A percentile compares a stretch with the other conserved stretches of the same genome.
These are phyloP conservation scores for Platanthera zijinensis DNA, from an alignment of 106 monocot genomes.

Conservation along the genomic window DNA sequence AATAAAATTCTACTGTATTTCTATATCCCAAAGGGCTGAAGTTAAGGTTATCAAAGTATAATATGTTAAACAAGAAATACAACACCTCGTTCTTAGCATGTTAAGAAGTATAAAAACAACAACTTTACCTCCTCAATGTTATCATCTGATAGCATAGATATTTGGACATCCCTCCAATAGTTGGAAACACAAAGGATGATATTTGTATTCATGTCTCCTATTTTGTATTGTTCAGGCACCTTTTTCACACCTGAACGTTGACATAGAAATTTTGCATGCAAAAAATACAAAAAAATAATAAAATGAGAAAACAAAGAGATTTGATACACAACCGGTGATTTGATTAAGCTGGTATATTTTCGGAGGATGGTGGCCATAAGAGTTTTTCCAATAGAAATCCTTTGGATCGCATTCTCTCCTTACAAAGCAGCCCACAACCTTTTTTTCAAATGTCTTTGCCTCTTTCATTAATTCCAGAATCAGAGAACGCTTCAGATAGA, in stretches of 20 bases:
- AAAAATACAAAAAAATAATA: background rate
- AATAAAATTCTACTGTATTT: background rate
- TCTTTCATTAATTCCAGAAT: slow-evolving; percentile 42
- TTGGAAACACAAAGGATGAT: slow-evolving; percentile 44
- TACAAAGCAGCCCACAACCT: slow-evolving; percentile 71
- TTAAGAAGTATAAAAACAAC: background rate
- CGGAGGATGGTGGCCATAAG: background rate
- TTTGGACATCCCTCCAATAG: slow-evolving; percentile 37
- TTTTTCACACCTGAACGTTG: slow-evolving; percentile 38
- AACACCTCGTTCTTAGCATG: background rate
- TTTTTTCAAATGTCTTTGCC: slow-evolving; percentile 52
- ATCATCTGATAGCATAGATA: slow-evolving; percentile 65
- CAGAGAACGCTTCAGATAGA: slow-evolving; percentile 57
- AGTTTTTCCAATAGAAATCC: slow-evolving; percentile 16
- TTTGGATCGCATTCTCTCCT: slow-evolving; percentile 53
- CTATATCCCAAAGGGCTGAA: background rate
- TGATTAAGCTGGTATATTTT: slow-evolving; percentile 45
- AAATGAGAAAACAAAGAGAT: background rate
- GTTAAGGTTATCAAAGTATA: background rate
- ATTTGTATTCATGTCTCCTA: slow-evolving; percentile 38
- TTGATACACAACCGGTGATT: slow-evolving; percentile 36
- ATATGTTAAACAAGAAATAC: background rate
- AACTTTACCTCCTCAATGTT: slow-evolving; percentile 61
- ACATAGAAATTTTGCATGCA: background rate
- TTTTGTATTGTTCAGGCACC: slow-evolving; percentile 30